Evolutionary conservation across 1,284 basidiomycete genomes (phyloP), one percentile per base, ranked within the genome.

Genomic region (Pisolithus thermaeus): DNA sequence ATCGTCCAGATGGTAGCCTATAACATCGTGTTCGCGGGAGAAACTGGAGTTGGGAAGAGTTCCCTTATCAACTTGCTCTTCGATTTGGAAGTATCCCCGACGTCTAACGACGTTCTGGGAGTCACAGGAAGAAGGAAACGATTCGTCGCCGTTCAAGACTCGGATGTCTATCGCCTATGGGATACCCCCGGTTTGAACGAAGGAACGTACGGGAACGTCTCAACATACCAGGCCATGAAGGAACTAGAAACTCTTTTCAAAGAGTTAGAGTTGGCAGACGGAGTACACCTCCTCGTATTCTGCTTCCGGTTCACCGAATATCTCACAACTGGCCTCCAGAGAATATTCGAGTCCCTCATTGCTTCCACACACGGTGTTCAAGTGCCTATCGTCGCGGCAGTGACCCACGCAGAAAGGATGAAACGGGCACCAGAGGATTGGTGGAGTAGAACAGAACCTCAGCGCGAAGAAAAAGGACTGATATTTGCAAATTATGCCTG

Each of bases 151-250:
- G 14, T 39, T 22, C 46, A 65, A 2, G 3, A 39, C 1, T 65
- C 61, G 61, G 50, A 59, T 9, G 45, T 45, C 18, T 68, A 68
- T 46, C 54, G 47, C 6, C 47, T 64, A 4, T 68, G 63, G 63
- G 63, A 64, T 16, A 68, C 65, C 7, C 64, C 66, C 2, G 65
- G 63, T 2, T 52, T 67, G 0, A 54, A 59, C n/a, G 63, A 68
- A 40, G 63, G 66, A 0, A 56, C 61, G 3, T 53, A 57, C 9
- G 66, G 62, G 12, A 60, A 8, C 4, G 57, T 67, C 40, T 57
- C 61, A 0, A 61, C 53, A 25, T 55, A 37, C 38, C 55, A 54
- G 6, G 64, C 66, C 11, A 52, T 59, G 37, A 46, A 56, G 18
- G 59, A 53, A 7, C 20, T 64, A 18, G 54, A 55, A 4, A 46